Conservation (phyloP, 257 asterid species). For the Solanum ossicruentum region DNA sequence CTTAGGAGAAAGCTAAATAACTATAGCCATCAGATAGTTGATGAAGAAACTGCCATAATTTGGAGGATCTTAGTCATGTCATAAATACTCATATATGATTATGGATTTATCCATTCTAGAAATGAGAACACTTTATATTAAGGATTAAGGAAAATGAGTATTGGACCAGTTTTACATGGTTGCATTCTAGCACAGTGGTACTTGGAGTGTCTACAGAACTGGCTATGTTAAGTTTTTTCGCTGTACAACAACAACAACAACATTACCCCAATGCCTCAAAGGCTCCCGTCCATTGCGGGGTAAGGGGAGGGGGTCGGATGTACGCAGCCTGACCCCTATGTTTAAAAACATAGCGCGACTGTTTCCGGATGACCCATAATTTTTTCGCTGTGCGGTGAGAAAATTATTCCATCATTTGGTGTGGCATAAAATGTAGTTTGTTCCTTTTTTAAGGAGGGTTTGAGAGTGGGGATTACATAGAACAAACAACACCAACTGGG, state of each 20-base stretch:
- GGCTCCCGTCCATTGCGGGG: no score
- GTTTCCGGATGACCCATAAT: no score
- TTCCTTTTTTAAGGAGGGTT: not conserved
- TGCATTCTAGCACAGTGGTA: not conserved
- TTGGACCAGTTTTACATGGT: not conserved
- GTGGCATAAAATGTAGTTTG: not conserved
- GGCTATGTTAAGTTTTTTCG: not conserved
- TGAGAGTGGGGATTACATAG: not conserved
- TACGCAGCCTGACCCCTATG: no score
- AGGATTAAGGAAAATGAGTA: not conserved
- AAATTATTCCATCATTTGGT: not conserved
- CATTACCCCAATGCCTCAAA: no score
- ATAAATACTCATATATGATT: not conserved
- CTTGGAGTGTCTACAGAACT: not conserved
- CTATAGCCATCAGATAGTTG: not conserved
- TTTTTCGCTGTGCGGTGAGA: not conserved
- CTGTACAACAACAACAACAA: no score
- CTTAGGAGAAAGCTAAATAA: not conserved
- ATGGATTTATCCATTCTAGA: not conserved
- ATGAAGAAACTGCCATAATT: not conserved
- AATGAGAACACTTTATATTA: not conserved
- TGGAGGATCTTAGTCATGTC: not conserved
- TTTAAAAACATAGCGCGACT: no score
- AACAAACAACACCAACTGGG: not conserved
- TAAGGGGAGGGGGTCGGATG: no score